Conservation (phyloP, 306 rosid genomes). For the Ochetophila trinervis region DNA sequence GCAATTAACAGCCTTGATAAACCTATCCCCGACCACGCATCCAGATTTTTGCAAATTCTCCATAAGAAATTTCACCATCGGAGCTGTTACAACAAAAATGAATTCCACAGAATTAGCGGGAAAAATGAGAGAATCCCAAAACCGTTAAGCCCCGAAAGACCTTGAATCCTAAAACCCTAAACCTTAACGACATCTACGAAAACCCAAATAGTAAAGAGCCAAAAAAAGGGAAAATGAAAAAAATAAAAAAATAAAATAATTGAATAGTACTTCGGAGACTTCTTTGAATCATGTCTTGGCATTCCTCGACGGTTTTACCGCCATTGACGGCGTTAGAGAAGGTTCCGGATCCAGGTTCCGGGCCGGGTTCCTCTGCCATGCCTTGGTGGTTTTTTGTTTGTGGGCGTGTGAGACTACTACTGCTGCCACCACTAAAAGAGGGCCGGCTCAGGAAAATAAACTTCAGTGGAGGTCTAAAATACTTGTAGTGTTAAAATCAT, state of each 20-base stretch:
- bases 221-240: neutral
- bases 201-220: neutral
- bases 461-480: no score
- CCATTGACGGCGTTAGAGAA: slow-evolving; percentile 27
- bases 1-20: slow-evolving; percentile 60
- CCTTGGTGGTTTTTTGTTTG: neutral
- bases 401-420: no score
- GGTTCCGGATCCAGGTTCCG: slow-evolving; percentile 39
- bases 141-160: slow-evolving; percentile 14
- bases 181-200: neutral
- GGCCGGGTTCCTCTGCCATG: slow-evolving; percentile 40
- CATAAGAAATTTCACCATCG: slow-evolving; percentile 61
- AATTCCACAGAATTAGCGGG: neutral
- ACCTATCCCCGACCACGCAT: slow-evolving; percentile 53
- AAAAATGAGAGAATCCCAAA: neutral
- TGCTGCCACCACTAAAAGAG: no score
- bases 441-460: no score
- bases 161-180: slow-evolving; percentile 14
- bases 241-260: neutral
- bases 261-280: slow-evolving; percentile 52
- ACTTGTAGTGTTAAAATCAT: no score
- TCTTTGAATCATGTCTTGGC: slow-evolving; percentile 61
- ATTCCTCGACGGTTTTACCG: slow-evolving; percentile 43
- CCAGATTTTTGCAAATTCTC: slow-evolving; percentile 72
- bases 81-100: slow-evolving; percentile 37